These are phyloP conservation scores for Plasmodium gonderi DNA, from an alignment of 169 alveolate genomes.

Conservation along the genomic window DNA sequence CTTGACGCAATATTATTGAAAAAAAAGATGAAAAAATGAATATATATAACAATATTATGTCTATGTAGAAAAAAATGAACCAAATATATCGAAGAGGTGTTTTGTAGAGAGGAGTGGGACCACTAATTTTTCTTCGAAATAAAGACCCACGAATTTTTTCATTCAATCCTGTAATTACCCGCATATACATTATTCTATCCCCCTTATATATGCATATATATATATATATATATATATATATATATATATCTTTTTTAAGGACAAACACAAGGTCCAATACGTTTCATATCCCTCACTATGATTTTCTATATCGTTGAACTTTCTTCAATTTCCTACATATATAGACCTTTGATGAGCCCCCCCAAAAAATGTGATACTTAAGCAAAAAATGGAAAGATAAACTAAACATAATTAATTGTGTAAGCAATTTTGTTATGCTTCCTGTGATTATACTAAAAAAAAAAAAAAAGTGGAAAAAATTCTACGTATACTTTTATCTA, in stretches of 20 bases:
- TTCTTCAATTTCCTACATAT: too few species aligned
- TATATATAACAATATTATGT: constrained; percentile 41
- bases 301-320: background rate
- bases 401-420: too few species aligned
- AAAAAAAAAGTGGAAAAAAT: background rate
- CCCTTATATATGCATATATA: background rate
- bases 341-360: too few species aligned
- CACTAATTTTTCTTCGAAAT: constrained; percentile 68
- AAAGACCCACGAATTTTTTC: constrained; percentile 30
- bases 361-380: too few species aligned
- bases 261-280: background rate
- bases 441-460: too few species aligned
- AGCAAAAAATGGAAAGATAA: too few species aligned
- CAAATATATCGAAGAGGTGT: constrained; percentile 67
- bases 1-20: constrained; percentile 35
- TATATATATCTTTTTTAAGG: background rate
- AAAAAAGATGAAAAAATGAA: constrained; percentile 37
- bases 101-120: constrained; percentile 71
- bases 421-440: too few species aligned
- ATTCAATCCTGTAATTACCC: constrained; percentile 15
- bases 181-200: constrained; percentile 12
- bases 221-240: background rate
- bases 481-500: background rate
- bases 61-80: constrained; percentile 58
- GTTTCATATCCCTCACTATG: background rate